Evolutionary conservation across 345 rosid species (phyloP), one percentile per base, ranked within the genome.

Genomic region (Melaleuca quinquenervia): DNA sequence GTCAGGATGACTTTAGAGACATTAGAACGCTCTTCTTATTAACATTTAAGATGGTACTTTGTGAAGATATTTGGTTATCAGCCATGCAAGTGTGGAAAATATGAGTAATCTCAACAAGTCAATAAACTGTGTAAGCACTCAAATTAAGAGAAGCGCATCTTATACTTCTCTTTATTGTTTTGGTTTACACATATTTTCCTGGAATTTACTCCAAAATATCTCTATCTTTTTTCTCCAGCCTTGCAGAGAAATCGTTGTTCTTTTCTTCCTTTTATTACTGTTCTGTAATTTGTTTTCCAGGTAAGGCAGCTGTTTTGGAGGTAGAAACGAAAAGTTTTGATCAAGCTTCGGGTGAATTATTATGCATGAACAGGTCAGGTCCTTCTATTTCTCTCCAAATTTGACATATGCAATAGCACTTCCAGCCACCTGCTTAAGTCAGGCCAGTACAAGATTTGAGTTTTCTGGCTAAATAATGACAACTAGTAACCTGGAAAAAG

Each of bases 271-370:
- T 70, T 9, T 70, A 21, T 85, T 87, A 52, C 55, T 78, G 51
- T 50, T 74, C 21, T 56, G 54, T 56, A 56, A 82, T 83, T 86
- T 16, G 78, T 24, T 75, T 84, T 87, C 86, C 89, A 97, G 98
- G 98, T 85, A 97, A 96, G 90, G 98, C 99, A 50, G 98, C 99
- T 85, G 86, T 97, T 85, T 83, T 93, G 86, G 98, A 96, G 89
- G 78, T 94, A 64, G 98, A 96, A 91, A 94, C 92, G 83, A 96
- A 82, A 90, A 93, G 93, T 92, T 97, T 91, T 80, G 93, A 92
- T 87, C 87, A 93, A 91, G 94, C 89, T 58, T 93, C 96, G 52
- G 98, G 93, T 64, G 96, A 94, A 88, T 60, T 93, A 60, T 84
- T 97, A 85, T 94, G 93, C 93, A 94, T 94, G 96, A 95, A 93